Percentiles rank a stretch among this genome's conserved stretches.
These are phyloP conservation scores for Botrytis sinoallii DNA, from an alignment of 2,329 filamentous ascomycete genomes.

Conservation along the genomic window DNA sequence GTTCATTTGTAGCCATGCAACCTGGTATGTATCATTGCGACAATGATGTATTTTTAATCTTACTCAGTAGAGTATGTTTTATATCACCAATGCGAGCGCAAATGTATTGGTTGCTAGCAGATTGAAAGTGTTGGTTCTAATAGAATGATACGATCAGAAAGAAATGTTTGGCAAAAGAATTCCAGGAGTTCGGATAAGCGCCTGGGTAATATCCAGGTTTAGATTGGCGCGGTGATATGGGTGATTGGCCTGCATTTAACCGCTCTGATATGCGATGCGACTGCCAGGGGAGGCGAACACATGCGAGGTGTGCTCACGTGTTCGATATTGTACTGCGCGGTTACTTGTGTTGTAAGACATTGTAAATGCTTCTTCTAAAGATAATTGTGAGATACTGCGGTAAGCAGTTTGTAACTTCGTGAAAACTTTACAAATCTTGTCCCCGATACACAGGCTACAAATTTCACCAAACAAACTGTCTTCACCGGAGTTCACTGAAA, in stretches of 20 bases:
- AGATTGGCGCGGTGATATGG: neutral
- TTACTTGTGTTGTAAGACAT: neutral
- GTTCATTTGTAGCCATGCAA: neutral
- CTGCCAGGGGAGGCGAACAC: neutral
- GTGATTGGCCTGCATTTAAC: neutral
- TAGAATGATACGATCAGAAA: neutral
- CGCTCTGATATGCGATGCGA: neutral
- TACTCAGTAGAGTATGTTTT: neutral
- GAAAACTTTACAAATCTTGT: slow-evolving; percentile 1
- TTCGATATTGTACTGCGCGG: neutral
- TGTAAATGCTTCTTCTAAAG: neutral
- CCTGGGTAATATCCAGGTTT: neutral
- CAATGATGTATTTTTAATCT: neutral
- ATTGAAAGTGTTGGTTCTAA: neutral
- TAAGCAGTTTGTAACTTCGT: neutral
- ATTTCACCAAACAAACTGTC: neutral
- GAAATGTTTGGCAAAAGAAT: neutral
- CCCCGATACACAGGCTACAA: neutral
- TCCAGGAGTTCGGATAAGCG: neutral
- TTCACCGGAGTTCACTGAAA: slow-evolving; percentile 2
- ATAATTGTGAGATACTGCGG: neutral
- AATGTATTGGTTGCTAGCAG: neutral
- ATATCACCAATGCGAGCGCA: neutral
- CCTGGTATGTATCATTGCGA: neutral
- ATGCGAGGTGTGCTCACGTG: neutral